These are phyloP conservation scores for Pseudophaeomoniella oleicola DNA, from an alignment of 2,329 filamentous ascomycete species.

Conservation along the genomic window DNA sequence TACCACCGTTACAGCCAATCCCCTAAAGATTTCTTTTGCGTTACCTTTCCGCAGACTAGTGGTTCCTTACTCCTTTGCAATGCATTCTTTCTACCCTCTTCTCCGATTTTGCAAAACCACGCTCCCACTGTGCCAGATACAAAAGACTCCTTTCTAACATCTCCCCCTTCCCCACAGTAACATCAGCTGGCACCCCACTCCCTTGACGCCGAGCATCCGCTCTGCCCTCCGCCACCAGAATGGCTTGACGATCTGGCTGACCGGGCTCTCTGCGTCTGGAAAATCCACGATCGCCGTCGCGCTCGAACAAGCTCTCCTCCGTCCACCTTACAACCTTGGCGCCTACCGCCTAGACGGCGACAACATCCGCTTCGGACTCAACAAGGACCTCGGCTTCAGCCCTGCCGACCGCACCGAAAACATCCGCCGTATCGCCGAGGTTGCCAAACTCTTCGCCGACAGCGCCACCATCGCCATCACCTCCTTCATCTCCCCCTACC, in stretches of 20 bases:
- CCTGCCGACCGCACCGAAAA: slow-evolving; percentile 94
- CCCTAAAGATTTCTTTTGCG: too few relatives aligned
- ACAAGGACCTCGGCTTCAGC: slow-evolving; percentile 92
- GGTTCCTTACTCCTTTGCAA: too few relatives aligned
- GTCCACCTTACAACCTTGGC: slow-evolving; percentile 50
- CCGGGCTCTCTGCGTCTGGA: slow-evolving; percentile 85
- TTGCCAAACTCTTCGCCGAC: slow-evolving; percentile 94
- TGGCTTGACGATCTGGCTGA: slow-evolving; percentile 95
- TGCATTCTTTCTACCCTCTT: too few relatives aligned
- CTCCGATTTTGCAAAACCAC: too few relatives aligned
- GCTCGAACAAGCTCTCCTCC: slow-evolving; percentile 90
- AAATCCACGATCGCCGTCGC: slow-evolving; percentile 96
- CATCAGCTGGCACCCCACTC: slow-evolving; percentile 31
- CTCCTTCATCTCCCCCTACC: slow-evolving; percentile 93
- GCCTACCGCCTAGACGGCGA: slow-evolving; percentile 95
- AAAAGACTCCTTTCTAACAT: too few relatives aligned
- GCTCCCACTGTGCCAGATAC: too few relatives aligned
- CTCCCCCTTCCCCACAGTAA: slow-evolving; percentile 17
- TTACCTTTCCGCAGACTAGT: too few relatives aligned
- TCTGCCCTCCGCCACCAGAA: slow-evolving; percentile 53
- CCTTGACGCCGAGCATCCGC: slow-evolving; percentile 26
- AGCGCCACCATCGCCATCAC: slow-evolving; percentile 75
- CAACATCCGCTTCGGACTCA: slow-evolving; percentile 95
- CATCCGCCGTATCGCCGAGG: slow-evolving; percentile 90
- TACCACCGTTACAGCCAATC: too few relatives aligned